These are phyloP conservation scores for Fusarium sp. DNA, from an alignment of 2,329 filamentous ascomycete genomes.

Conservation along the genomic window DNA sequence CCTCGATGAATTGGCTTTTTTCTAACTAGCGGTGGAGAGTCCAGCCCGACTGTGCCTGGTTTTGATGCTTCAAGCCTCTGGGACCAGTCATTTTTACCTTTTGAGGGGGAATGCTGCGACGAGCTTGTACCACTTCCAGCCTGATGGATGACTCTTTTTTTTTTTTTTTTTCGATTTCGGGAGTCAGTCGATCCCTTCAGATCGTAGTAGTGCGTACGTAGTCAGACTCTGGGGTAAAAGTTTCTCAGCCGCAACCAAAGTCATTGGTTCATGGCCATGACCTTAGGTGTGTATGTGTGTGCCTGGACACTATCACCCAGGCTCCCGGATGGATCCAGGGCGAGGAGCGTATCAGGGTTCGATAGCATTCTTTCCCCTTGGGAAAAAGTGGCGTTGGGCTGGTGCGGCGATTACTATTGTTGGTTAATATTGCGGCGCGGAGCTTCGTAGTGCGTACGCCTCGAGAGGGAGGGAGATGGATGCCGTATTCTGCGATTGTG, in stretches of 20 bases:
- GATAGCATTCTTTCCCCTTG: constrained; percentile 13
- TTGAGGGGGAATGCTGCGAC: constrained; percentile 24
- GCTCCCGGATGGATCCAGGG: constrained; percentile 14
- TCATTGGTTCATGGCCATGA: constrained; percentile 18
- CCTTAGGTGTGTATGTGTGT: background rate
- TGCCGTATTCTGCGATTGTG: background rate
- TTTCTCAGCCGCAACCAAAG: constrained; percentile 10
- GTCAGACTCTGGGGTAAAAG: constrained; percentile 11
- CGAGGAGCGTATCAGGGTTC: constrained; percentile 16
- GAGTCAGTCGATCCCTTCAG: constrained; percentile 5
- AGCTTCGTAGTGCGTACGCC: background rate
- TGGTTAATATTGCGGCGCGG: constrained; percentile 11
- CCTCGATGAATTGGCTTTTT: constrained; percentile 22
- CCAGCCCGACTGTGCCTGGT: constrained; percentile 20
- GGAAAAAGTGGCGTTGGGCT: constrained; percentile 20
- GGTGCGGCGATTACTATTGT: constrained; percentile 22
- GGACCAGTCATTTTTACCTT: constrained; percentile 12
- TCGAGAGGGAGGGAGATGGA: background rate
- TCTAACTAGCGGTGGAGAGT: constrained; percentile 14
- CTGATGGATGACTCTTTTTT: background rate
- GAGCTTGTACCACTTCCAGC: constrained; percentile 24
- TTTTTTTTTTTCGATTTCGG: background rate
- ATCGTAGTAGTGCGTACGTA: background rate
- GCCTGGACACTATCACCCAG: constrained; percentile 11
- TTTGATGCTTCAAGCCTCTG: constrained; percentile 24